Base-by-base conservation (phyloP, 306 rosid genomes). In the Cucumis cinereus region DNA sequence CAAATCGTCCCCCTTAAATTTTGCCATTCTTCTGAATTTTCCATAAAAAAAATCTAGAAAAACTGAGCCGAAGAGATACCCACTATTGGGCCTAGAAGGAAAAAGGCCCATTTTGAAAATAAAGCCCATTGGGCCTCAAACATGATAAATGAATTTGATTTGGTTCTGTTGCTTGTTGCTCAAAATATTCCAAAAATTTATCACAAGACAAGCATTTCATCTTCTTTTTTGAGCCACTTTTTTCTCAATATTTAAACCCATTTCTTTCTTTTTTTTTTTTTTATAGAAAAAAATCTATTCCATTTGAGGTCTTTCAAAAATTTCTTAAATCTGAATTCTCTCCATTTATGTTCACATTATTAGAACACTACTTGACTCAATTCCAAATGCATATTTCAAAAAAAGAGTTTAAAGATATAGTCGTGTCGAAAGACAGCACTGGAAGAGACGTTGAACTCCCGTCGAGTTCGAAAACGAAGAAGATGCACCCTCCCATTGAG, bases 401-500 rank as follows among this genome's bases (percentile, higher is more conserved):
- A 82, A 52, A 15, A 0, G 59, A 40, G 60, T 83, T 77, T 4
- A 67, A 70, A 74, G 86, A 83, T 68, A 74, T 91, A 62, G 12
- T 13, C 6, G 80, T 87, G 73, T 78, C 81, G 16, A 74, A 53
- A 66, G 83, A 83, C 43, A 4, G 76, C 1, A 79, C 85, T 30
- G 2, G 73, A 0, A 82, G 86, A 24, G 75, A 36, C 30, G 85
- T 71, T 1, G 86, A 58, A 2, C 35, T 80, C 28, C 30, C 77
- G n/a, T 79, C 84, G 64, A 72, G 62, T 61, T 69, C 60, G 54
- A 77, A 72, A 57, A 79, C 70, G 12, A 93, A 89, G 68, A 59
- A 59, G 8, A 4, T 90, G 72, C 85, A 88, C 73, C 90, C 96
- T 0, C 90, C 98, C 0, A 91, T 93, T 60, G 98, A 93, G 77